phyloP scores from a whole-genome alignment of 495 filamentous ascomycete genomes.

The Parachaetomium inaequale region DNA sequence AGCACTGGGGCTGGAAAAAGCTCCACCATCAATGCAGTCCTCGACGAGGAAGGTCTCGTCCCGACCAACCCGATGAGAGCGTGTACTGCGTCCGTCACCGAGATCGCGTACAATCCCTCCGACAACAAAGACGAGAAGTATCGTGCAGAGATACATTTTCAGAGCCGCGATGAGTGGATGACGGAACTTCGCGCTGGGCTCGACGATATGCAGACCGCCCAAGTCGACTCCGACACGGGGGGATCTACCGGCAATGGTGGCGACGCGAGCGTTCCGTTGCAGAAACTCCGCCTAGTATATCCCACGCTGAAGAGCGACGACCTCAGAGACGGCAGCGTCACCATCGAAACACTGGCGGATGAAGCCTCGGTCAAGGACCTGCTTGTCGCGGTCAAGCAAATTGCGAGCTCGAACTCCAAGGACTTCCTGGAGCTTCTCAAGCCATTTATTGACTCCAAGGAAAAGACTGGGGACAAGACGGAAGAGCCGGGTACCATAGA shows the following conservation, averaged over 20 bases:
- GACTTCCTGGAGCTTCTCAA: constrained; percentile 29
- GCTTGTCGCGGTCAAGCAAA: constrained; percentile 45
- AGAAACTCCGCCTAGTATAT: constrained; percentile 64
- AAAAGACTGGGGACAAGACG: constrained; percentile 14
- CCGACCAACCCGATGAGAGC: constrained; percentile 47
- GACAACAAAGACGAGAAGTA: constrained; percentile 46
- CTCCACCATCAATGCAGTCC: constrained; percentile 57
- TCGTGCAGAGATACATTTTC: constrained; percentile 59
- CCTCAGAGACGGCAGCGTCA: constrained; percentile 36
- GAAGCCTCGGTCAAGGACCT: constrained; percentile 38
- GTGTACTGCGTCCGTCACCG: constrained; percentile 64
- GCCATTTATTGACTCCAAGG: constrained; percentile 36
- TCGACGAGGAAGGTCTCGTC: constrained; percentile 50
- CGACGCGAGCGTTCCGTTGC: constrained; percentile 57
- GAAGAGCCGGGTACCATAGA: constrained; percentile 41
- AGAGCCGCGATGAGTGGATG: constrained; percentile 53
- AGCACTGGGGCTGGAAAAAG: constrained; percentile 59
- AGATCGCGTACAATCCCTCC: constrained; percentile 57
- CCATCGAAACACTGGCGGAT: constrained; percentile 38
- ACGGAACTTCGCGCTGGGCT: constrained; percentile 51
- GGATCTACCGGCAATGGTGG: constrained; percentile 41
- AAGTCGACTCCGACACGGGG: constrained; percentile 33
- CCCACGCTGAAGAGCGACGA: constrained; percentile 50
- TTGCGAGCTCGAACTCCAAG: constrained; percentile 34
- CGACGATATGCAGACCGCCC: constrained; percentile 48